Evolutionary conservation across 1,284 basidiomycete species (phyloP), one percentile per base, ranked within the genome.

Genomic region (Ceratobasidium sp.): DNA sequence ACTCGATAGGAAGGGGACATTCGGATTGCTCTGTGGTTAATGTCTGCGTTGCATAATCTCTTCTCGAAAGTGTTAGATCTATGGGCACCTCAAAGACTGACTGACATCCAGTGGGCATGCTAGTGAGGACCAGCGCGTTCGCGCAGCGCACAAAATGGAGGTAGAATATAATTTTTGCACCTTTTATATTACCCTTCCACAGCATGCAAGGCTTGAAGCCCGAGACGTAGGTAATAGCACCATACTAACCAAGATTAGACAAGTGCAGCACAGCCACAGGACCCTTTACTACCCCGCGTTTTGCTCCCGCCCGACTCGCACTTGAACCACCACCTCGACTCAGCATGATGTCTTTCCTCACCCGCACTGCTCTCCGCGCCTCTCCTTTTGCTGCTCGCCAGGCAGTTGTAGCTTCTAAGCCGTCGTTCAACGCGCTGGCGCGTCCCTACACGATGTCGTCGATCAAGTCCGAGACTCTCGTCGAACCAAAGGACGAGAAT

Each of bases 401-500:
- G 54, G 34, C 41, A 13, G n/a, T 56, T 31, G 54, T 34, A 31
- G 24, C 54, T 4, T 48, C 22, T 22, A 49, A 11, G 62, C 62
- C 41, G 16, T 27, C 43, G 13, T 48, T 34, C 62, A 46, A 63
- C 61, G 49, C 69, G 46, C 27, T 61, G 56, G 58, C 58, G 39
- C 41, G 41, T 48, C 31, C 54, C 16, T 72, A 72, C 43, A 72
- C 69, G 2, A 72, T 61, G 69, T 72, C 69, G 56, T 49, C 39
- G 27, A 72, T 72, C 69, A 61, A 58, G n/a, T 72, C 69, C 41
- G 56, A 72, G 58, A 72, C 69, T 7, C 13, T 72, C 34, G 58
- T 62, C 41, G 22, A 24, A 9, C 58, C 69, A 16, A 46, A 27
- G 19, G 37, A 72, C 39, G 56, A 59, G 19, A 37, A n/a, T 11